Conservation (phyloP, 2,329 filamentous ascomycete genomes). For the Sporothrix curviconia region DNA sequence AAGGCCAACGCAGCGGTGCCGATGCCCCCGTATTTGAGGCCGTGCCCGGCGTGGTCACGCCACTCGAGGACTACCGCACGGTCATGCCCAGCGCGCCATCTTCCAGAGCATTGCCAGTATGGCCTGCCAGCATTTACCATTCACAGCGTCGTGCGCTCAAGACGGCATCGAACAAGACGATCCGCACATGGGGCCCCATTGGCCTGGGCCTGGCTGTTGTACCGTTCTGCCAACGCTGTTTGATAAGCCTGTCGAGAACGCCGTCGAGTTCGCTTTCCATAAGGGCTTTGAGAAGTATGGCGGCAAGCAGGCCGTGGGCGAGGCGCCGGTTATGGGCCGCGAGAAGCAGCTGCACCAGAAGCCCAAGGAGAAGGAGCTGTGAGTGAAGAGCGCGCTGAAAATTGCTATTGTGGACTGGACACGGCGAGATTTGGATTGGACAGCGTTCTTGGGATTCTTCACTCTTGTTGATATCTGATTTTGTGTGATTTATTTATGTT, state of each 20-base stretch:
- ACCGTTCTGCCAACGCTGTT: conserved; percentile 76
- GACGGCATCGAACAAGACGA: conserved; percentile 63
- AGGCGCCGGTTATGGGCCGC: conserved; percentile 48
- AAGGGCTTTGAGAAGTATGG: conserved; percentile 70
- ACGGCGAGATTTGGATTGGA: too few species aligned
- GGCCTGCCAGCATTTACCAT: conserved; percentile 90
- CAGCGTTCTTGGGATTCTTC: neutral
- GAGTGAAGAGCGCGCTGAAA: too few species aligned
- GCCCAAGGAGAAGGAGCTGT: conserved; percentile 42
- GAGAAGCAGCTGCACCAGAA: conserved; percentile 38
- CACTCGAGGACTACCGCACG: conserved; percentile 81
- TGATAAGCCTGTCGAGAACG: conserved; percentile 86
- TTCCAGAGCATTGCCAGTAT: conserved; percentile 91
- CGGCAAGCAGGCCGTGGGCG: conserved; percentile 50
- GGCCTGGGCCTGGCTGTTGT: conserved; percentile 73
- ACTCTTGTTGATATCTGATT: neutral
- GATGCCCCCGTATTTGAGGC: conserved; percentile 19
- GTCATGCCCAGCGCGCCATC: conserved; percentile 84
- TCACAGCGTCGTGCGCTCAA: conserved; percentile 87
- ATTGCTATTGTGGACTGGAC: too few species aligned
- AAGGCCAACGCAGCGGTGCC: neutral
- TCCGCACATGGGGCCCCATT: conserved; percentile 86
- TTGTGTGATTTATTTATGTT: neutral
- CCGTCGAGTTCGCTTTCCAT: conserved; percentile 85
- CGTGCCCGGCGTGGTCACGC: conserved; percentile 45